Evolutionary conservation across 1,139 yeast species (phyloP), one percentile per base, ranked within the genome.

Genomic region (Geotrichum aggregatum): DNA sequence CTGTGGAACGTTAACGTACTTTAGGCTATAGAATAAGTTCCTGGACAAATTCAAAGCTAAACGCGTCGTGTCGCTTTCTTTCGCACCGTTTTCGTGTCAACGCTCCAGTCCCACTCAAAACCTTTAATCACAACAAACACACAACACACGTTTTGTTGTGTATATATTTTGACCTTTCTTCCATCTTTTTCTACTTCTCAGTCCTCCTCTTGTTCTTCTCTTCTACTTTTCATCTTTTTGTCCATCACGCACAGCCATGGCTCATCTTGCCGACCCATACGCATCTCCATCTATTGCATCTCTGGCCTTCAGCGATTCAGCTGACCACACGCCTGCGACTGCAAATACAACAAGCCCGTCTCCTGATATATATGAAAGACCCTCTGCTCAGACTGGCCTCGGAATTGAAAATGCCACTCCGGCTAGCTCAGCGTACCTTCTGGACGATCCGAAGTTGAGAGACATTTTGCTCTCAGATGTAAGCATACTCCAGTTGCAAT

Each of bases 381-480:
- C 13, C 13, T 11, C 44, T 13, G 5, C 31, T 3, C 28, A 13
- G 19, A 24, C 4, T 5, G 38, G 39, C 18, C 39, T 43, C 6
- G 47, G 47, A 5, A 33, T 28, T 8, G 38, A 22, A 3, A 3
- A 31, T 24, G 38, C 38, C 28, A 26, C 39, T 2, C 22, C 38
- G 1, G 28, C 39, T 11, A 14, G 26, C 28, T 24, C 35, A 10
- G 39, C 35, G 7, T 31, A 31, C 28, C 62, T 78, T 44, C 63
- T 79, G 33, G 73, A 75, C 28, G 79, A 76, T 56, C 74, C 78
- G 21, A 74, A 74, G 54, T 71, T 83, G 10, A 64, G 67, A 34
- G 72, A 74, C 51, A 74, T 82, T 22, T 63, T 83, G 60, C 71
- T 75, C 52, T 78, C 86, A 0, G 89, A 83, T 61, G 75, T 65